These are phyloP conservation scores for Aurantiochytrium sp. DNA, from an alignment of 108 stramenopile species.

Conservation along the genomic window DNA sequence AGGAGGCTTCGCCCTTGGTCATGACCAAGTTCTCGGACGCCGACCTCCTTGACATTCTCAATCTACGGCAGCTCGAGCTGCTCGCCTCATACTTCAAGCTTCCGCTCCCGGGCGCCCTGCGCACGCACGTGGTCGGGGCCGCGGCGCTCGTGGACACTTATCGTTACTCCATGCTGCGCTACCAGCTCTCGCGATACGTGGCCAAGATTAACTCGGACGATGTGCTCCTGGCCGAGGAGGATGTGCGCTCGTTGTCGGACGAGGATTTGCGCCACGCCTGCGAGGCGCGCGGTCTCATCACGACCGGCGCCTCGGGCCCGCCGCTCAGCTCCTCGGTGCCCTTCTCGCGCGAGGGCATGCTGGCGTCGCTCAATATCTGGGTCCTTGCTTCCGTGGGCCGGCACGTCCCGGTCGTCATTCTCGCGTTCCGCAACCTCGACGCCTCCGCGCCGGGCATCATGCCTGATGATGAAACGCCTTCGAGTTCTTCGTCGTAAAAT, in stretches of 20 bases:
- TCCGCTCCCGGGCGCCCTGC: not conserved
- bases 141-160: not conserved
- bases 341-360: not conserved
- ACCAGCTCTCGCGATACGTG: not conserved
- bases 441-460: not conserved
- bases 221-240: not conserved
- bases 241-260: not conserved
- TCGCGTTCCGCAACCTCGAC: constrained; percentile 3
- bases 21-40: not conserved
- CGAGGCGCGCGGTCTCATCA: not conserved
- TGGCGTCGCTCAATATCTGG: not conserved
- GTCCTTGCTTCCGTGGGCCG: not conserved
- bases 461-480: no score
- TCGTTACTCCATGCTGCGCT: not conserved
- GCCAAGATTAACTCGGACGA: not conserved
- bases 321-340: no score
- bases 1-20: not conserved
- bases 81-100: not conserved
- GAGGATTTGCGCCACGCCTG: not conserved
- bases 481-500: no score
- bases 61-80: not conserved
- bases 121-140: not conserved
- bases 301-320: not conserved
- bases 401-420: not conserved
- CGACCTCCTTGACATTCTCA: constrained; percentile 12